These are phyloP conservation scores for Rhodotorula sphaerocarpa DNA, from an alignment of 768 basidiomycete genomes.

Conservation along the genomic window DNA sequence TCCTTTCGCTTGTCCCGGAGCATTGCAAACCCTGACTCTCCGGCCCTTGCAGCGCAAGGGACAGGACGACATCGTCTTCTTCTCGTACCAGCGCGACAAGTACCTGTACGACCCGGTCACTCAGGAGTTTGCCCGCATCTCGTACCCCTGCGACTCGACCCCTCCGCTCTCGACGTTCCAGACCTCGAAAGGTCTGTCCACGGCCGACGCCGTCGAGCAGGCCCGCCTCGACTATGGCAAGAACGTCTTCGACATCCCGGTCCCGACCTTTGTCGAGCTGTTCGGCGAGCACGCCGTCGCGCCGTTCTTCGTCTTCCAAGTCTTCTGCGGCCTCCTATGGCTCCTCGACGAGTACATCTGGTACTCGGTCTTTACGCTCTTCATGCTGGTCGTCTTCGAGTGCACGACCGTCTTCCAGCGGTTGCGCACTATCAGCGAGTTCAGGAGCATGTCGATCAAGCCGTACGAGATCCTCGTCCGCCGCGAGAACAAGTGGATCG, in stretches of 20 bases:
- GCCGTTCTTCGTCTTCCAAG: conserved; percentile 98
- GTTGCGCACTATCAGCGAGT: conserved; percentile 84
- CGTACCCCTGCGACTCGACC: conserved; percentile 72
- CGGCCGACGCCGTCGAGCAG: conserved; percentile 48
- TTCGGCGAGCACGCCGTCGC: conserved; percentile 95
- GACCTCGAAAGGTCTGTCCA: conserved; percentile 50
- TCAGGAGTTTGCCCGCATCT: conserved; percentile 66
- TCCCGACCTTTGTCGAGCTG: conserved; percentile 84
- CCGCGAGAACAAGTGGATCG: conserved; percentile 67
- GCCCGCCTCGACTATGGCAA: conserved; percentile 68
- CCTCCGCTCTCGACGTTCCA: conserved; percentile 51
- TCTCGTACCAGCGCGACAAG: conserved; percentile 90
- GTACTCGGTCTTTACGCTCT: conserved; percentile 88
- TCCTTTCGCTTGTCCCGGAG: neutral
- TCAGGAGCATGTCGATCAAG: conserved; percentile 88
- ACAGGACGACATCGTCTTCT: conserved; percentile 55
- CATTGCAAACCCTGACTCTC: neutral
- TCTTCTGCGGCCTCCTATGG: conserved; percentile 97
- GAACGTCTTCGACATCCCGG: conserved; percentile 94
- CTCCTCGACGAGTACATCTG: conserved; percentile 99
- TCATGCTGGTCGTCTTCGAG: conserved; percentile 98
- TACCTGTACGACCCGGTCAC: conserved; percentile 60
- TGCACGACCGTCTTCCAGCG: conserved; percentile 99
- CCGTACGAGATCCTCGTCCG: conserved; percentile 79
- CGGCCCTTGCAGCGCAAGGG: conserved; percentile 44